These are phyloP conservation scores for Epichloe uncinata DNA, from an alignment of 2,329 filamentous ascomycete genomes.

Conservation along the genomic window DNA sequence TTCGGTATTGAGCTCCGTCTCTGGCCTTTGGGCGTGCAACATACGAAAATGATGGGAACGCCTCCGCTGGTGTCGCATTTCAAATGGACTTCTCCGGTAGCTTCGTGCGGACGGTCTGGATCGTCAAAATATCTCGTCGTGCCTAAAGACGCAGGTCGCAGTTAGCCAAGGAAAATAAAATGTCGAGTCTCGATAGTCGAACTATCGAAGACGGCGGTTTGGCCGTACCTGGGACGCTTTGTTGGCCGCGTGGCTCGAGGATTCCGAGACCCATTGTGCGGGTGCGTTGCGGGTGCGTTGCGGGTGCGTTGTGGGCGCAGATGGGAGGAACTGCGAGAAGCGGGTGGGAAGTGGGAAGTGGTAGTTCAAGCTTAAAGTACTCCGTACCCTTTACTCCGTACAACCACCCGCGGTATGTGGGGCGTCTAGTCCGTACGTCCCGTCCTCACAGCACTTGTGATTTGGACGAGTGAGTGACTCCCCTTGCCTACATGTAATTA, in stretches of 20 bases:
- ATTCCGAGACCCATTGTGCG: slow-evolving; percentile 45
- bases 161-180: not conserved
- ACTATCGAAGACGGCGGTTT: too few relatives aligned
- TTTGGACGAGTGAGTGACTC: too few relatives aligned
- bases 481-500: too few relatives aligned
- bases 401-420: too few relatives aligned
- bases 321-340: not conserved
- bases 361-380: not conserved
- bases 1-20: too few relatives aligned
- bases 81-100: slow-evolving; percentile 32
- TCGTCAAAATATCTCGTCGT: slow-evolving; percentile 54
- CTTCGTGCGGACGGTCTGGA: slow-evolving; percentile 32
- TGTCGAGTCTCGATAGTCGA: not conserved
- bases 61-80: slow-evolving; percentile 61
- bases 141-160: slow-evolving; percentile 23
- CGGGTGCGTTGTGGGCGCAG: too few relatives aligned
- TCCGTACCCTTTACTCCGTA: too few relatives aligned
- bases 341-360: not conserved
- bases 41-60: slow-evolving; percentile 61
- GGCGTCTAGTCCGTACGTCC: too few relatives aligned
- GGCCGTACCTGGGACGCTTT: slow-evolving; percentile 61
- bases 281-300: too few relatives aligned
- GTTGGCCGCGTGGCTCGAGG: slow-evolving; percentile 50
- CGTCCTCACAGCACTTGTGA: too few relatives aligned
- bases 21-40: slow-evolving; percentile 8